These are phyloP conservation scores for Raphanus hybrid DNA, from an alignment of 441 rosid species.

Conservation along the genomic window DNA sequence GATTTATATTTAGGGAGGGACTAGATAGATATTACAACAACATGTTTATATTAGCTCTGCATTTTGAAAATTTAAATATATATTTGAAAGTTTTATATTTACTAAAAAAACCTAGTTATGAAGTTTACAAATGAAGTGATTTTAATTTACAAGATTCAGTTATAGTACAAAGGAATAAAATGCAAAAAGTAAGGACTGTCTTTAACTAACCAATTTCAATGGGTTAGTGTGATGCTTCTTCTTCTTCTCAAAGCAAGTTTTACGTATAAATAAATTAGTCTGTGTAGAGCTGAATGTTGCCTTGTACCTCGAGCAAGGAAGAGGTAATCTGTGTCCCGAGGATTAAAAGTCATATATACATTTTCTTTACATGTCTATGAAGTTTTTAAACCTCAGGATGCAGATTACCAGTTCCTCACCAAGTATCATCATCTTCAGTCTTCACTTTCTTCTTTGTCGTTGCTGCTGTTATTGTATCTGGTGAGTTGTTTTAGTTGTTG, in stretches of 20 bases:
- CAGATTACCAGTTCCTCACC: slow-evolving; percentile 86
- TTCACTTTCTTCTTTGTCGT: slow-evolving; percentile 1
- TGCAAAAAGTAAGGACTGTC: not conserved
- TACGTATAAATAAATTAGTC: not conserved
- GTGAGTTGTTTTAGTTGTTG: slow-evolving; percentile 18
- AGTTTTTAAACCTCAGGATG: slow-evolving; percentile 94
- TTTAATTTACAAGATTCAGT: not conserved
- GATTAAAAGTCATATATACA: slow-evolving; percentile 43
- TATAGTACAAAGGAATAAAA: not conserved
- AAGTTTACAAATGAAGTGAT: not conserved
- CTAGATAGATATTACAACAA: not conserved
- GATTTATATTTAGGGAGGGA: not conserved
- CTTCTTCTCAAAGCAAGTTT: slow-evolving; percentile 11
- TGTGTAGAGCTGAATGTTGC: not conserved
- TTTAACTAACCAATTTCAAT: slow-evolving; percentile 22
- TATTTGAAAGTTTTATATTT: not conserved
- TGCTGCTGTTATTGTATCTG: slow-evolving; percentile 11
- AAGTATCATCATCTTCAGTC: slow-evolving; percentile 36
- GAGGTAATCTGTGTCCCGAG: slow-evolving; percentile 85
- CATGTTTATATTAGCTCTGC: not conserved
- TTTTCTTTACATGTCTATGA: not conserved
- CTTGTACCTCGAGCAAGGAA: slow-evolving; percentile 56
- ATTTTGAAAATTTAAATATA: not conserved
- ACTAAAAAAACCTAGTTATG: not conserved
- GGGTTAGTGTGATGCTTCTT: slow-evolving; percentile 1